A percentile compares a stretch with the other conserved stretches of the same genome.
Conservation (phyloP, 441 rosid species). For the Rhodomyrtus psidioides region DNA sequence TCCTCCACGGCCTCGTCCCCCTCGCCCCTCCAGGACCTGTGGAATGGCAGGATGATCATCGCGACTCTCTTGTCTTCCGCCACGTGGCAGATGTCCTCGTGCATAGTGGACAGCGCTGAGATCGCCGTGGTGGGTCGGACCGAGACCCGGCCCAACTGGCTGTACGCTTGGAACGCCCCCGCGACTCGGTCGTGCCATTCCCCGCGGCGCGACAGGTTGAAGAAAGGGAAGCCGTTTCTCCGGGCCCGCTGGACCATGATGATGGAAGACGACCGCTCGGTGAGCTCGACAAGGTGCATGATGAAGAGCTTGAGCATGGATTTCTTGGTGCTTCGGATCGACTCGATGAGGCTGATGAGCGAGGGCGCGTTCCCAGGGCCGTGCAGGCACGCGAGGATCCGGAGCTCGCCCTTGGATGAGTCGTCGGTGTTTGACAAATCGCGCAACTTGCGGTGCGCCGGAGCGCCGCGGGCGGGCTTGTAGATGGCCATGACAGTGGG, state of each 20-base stretch:
- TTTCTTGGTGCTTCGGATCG: constrained; percentile 42
- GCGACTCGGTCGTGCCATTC: constrained; percentile 40
- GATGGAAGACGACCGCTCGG: constrained; percentile 70
- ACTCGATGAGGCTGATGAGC: constrained; percentile 53
- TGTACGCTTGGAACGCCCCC: constrained; percentile 53
- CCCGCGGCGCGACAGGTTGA: constrained; percentile 38
- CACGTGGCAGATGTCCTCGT: constrained; percentile 74
- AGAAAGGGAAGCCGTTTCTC: constrained; percentile 59
- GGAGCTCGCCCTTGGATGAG: constrained; percentile 26
- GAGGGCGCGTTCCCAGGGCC: constrained; percentile 55
- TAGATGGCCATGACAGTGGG: constrained; percentile 50
- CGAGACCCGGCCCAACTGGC: constrained; percentile 46
- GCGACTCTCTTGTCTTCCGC: constrained; percentile 56
- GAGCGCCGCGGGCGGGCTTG: constrained; percentile 40
- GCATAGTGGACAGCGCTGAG: constrained; percentile 56
- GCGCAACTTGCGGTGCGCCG: constrained; percentile 33
- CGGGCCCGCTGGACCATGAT: constrained; percentile 54
- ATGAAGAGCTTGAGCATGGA: constrained; percentile 46
- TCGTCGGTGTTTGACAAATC: constrained; percentile 23
- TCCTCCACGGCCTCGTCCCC: constrained; percentile 27
- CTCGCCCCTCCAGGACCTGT: constrained; percentile 50
- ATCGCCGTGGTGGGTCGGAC: constrained; percentile 56
- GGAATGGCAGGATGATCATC: constrained; percentile 58
- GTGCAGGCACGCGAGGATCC: constrained; percentile 63
- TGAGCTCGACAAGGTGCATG: constrained; percentile 71